Conservation (phyloP, 140 eudicot genomes). For the Senecio squalidus region DNA sequence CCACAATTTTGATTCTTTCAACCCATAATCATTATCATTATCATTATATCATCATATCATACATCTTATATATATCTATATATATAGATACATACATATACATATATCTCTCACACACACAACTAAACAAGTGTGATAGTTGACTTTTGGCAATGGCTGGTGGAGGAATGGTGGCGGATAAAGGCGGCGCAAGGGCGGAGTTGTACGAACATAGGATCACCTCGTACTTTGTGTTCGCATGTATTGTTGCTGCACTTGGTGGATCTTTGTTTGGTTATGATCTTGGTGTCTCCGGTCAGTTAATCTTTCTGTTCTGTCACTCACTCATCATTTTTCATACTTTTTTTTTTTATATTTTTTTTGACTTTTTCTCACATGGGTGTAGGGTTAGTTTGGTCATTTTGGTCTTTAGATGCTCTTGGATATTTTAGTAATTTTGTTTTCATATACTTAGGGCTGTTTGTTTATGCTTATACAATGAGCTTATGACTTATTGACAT, state of each 20-base stretch:
- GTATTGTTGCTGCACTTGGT: constrained; percentile 78
- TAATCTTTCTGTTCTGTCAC: neutral
- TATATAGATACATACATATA: no score
- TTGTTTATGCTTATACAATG: no score
- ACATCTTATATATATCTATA: no score
- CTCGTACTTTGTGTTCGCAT: constrained; percentile 57
- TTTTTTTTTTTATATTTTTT: neutral
- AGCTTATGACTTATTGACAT: no score
- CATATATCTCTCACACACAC: no score
- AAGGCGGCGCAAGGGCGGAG: constrained; percentile 54
- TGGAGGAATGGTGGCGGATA: constrained; percentile 55
- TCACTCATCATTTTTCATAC: neutral
- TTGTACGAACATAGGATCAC: constrained; percentile 64
- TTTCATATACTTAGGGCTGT: neutral
- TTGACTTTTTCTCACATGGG: no score
- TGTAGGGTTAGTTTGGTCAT: neutral
- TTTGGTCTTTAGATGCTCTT: neutral
- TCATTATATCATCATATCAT: no score
- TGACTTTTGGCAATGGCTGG: constrained; percentile 46
- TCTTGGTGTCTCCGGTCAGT: constrained; percentile 78
- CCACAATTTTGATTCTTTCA: no score
- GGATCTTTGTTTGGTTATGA: constrained; percentile 94
- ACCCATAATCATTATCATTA: no score
- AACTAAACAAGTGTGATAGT: no score
- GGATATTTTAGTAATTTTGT: neutral